Evolutionary conservation across 768 basidiomycete species (phyloP).

Genomic region (Daedalea quercina): DNA sequence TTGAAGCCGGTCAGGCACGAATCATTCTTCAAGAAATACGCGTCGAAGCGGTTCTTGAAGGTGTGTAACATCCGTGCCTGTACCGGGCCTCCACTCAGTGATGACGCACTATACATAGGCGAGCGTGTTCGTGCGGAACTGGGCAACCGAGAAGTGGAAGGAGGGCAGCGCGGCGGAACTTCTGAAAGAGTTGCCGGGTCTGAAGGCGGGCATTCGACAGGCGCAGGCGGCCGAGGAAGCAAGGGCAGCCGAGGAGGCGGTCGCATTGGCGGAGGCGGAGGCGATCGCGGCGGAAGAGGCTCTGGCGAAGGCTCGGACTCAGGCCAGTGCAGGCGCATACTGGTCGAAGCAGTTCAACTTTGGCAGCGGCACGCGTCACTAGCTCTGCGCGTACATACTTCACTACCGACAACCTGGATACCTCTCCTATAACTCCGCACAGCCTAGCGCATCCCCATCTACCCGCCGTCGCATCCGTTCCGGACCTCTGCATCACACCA

Average conservation of each 20-base stretch:
- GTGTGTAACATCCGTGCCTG: constrained; percentile 30
- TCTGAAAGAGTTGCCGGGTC: constrained; percentile 45
- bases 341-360: not conserved
- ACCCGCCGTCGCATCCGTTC: not conserved
- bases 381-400: not conserved
- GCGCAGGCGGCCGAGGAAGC: constrained; percentile 15
- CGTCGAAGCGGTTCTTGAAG: constrained; percentile 78
- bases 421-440: not conserved
- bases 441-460: not conserved
- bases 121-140: constrained; percentile 75
- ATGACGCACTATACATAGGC: constrained; percentile 40
- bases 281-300: not conserved
- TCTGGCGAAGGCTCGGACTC: not conserved
- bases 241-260: constrained; percentile 6
- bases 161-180: constrained; percentile 57
- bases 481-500: constrained; percentile 10
- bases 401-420: not conserved
- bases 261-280: not conserved
- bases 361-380: not conserved
- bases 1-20: constrained; percentile 67
- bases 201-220: constrained; percentile 51
- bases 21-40: constrained; percentile 85
- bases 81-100: not conserved
- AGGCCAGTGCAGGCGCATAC: not conserved
- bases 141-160: constrained; percentile 75